Conservation (phyloP, 352 stramenopile genomes). For the Phytophthora crassamura region DNA sequence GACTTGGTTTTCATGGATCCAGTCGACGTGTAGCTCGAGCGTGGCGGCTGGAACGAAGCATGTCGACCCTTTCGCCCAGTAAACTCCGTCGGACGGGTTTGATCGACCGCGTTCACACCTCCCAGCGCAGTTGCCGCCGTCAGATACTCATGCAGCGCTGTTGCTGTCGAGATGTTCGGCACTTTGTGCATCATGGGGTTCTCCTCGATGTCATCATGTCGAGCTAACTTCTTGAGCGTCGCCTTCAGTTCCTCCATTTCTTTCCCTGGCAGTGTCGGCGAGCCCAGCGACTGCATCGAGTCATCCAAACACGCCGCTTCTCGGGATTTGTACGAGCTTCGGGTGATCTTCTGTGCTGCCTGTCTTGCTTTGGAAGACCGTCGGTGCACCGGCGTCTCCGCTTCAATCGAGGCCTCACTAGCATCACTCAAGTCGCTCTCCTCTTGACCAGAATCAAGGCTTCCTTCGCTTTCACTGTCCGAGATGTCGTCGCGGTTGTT, state of each 20-base stretch:
- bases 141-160: conserved; percentile 32
- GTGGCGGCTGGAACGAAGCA: conserved; percentile 32
- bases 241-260: conserved; percentile 79
- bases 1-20: conserved; percentile 14
- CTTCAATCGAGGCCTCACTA: conserved; percentile 18
- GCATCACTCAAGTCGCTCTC: conserved; percentile 11
- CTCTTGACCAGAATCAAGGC: conserved; percentile 3
- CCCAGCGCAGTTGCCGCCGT: conserved; percentile 31
- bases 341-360: background rate
- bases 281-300: conserved; percentile 31
- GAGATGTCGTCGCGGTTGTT: conserved; percentile 20
- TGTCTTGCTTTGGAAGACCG: background rate
- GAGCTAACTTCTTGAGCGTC: conserved; percentile 68
- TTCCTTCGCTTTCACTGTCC: conserved; percentile 25
- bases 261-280: conserved; percentile 47
- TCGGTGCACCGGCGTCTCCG: conserved; percentile 6
- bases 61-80: conserved; percentile 26
- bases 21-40: conserved; percentile 17
- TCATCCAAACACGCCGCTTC: conserved; percentile 6
- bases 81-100: conserved; percentile 35
- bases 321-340: conserved; percentile 5
- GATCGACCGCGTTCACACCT: conserved; percentile 22
- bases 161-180: conserved; percentile 20
- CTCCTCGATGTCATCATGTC: conserved; percentile 37
- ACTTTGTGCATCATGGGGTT: conserved; percentile 10